Evolutionary conservation across 2,329 filamentous ascomycete species (phyloP).

Genomic region (Epichloe hybrida): DNA sequence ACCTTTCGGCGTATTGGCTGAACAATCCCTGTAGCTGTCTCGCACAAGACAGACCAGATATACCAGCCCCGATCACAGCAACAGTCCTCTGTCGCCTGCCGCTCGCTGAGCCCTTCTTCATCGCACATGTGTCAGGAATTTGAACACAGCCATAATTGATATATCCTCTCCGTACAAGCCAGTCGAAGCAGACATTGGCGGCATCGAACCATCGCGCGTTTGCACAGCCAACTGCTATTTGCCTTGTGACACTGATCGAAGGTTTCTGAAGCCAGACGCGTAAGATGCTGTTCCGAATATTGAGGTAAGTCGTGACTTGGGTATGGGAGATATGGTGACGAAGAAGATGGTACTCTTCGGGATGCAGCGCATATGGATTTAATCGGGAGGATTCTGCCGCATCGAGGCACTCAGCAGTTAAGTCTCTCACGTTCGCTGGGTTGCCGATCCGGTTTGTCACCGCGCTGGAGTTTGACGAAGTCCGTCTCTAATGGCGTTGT

Average conservation of each 20-base stretch:
- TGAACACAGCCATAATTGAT: constrained; percentile 94
- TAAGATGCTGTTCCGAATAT: constrained; percentile 88
- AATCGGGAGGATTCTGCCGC: constrained; percentile 82
- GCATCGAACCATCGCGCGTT: constrained; percentile 81
- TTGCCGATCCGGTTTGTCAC: constrained; percentile 7
- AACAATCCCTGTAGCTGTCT: constrained; percentile 83
- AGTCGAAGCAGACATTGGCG: constrained; percentile 80
- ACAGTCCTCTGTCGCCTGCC: constrained; percentile 53
- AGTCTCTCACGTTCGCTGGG: too few relatives aligned
- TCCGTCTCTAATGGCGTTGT: constrained; percentile 43
- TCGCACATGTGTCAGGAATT: constrained; percentile 32
- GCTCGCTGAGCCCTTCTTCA: constrained; percentile 23
- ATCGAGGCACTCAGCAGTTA: constrained; percentile 64
- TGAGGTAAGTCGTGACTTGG: constrained; percentile 90
- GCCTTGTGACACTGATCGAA: constrained; percentile 62
- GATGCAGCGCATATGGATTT: constrained; percentile 78
- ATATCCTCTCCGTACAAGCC: constrained; percentile 80
- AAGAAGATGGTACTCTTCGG: constrained; percentile 69
- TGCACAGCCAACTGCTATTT: constrained; percentile 83
- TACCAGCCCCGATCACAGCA: constrained; percentile 82
- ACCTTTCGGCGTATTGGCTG: constrained; percentile 59
- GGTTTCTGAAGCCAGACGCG: constrained; percentile 83
- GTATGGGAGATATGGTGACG: constrained; percentile 70
- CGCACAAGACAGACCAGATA: constrained; percentile 83
- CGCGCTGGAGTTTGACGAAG: constrained; percentile 11